Conservation (phyloP, 306 rosid species). For the Inga oerstediana region DNA sequence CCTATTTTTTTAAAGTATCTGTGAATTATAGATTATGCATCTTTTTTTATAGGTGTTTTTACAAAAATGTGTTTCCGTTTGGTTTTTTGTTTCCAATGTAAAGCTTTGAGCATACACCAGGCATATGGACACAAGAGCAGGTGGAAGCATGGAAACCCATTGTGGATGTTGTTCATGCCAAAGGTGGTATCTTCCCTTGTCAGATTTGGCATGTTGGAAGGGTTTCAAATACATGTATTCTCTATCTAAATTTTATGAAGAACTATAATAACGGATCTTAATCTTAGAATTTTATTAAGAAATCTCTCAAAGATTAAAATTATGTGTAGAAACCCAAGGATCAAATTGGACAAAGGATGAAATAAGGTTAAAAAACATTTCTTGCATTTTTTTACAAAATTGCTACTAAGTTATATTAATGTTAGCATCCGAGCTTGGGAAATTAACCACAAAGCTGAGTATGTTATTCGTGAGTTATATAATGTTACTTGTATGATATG, state of each 20-base stretch:
- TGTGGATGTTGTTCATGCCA: constrained; percentile 1
- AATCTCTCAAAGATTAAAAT: not conserved
- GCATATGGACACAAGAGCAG: too few relatives aligned
- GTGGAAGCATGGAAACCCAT: constrained; percentile 14
- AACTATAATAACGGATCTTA: not conserved
- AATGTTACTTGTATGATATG: not conserved
- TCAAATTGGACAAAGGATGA: too few relatives aligned
- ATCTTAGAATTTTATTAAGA: not conserved
- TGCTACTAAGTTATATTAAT: not conserved
- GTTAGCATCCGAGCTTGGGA: not conserved
- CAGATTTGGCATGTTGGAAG: constrained; percentile 3
- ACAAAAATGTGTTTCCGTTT: too few relatives aligned
- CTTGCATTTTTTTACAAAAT: not conserved
- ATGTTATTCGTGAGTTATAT: not conserved
- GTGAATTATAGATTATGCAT: too few relatives aligned
- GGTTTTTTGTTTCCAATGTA: too few relatives aligned
- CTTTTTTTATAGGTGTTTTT: too few relatives aligned
- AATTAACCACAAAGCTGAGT: not conserved
- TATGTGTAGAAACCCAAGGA: too few relatives aligned
- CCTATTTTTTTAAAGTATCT: too few relatives aligned
- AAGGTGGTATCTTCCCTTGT: constrained; percentile 1
- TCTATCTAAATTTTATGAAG: not conserved
- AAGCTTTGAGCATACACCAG: too few relatives aligned
- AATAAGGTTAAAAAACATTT: not conserved
- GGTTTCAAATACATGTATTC: not conserved